Base-by-base conservation (phyloP, 2,329 filamentous ascomycete species). In the Clonostachys rosea region DNA sequence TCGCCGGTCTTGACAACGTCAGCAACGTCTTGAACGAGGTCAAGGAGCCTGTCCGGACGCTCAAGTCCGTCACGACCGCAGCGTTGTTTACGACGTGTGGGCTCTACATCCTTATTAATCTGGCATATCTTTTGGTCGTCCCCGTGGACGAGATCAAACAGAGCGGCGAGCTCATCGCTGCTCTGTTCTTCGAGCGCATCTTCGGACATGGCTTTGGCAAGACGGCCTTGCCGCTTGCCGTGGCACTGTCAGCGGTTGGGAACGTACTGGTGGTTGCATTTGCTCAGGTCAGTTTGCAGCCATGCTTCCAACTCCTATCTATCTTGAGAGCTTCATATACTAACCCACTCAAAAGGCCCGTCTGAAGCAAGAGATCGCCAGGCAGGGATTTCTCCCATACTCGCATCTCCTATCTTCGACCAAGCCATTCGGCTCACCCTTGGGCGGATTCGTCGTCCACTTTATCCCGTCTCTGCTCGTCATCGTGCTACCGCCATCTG, bases 181-280 rank as follows among this genome's bases (percentile, higher is more conserved):
- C 84, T 0, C 63, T 88, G 1, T 85, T 87, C 52, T 87, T 89
- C 53, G 74, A 84, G 51, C 69, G 73, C 8, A 67, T 83, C 0
- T 87, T 89, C 59, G 84, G 84, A 0, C 62, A 69, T 3, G 69
- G 68, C 1, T 56, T 86, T 10, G 85, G 84, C 0, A 73, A 74
- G 34, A 70, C 69, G 2, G 63, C 87, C 2, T 65, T 88, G 3
- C 81, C 84, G 0, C 61, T 87, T 9, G 78, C 81, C 1, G 82
- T 89, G 34, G 85, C 85, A 0, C 64, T 87, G 20, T 87, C 83
- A 2, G 84, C 83, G 0, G 78, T 74, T 3, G 86, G 85, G 0
- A 89, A 89, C 58, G 84, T 89, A 13, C 83, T 89, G 76, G 83
- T 87, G 0, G 83, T 86, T 3, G 81, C 82, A 0, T 89, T 88